phyloP scores from a whole-genome alignment of 768 basidiomycete species.

The Wakefieldia striispora region DNA sequence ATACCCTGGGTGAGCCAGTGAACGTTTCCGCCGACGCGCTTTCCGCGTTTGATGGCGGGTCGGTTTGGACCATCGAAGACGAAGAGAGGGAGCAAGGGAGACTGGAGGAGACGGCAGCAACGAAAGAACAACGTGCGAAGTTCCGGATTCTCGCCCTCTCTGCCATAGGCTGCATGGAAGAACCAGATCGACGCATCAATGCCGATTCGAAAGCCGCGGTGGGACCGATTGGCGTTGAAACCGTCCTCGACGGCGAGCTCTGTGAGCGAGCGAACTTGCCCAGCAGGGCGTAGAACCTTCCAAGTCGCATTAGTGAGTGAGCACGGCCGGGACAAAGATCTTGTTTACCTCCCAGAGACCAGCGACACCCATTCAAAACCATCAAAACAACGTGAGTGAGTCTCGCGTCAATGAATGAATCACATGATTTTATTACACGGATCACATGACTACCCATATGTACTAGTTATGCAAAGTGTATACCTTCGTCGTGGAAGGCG shows the following conservation, averaged over 20 bases:
- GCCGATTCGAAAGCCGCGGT: conserved; percentile 77
- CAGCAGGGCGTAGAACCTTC: conserved; percentile 70
- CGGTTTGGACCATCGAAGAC: conserved; percentile 90
- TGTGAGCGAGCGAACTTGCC: conserved; percentile 69
- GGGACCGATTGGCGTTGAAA: conserved; percentile 61
- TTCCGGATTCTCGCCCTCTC: conserved; percentile 84
- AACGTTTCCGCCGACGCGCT: conserved; percentile 58
- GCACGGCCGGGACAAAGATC: conserved; percentile 2
- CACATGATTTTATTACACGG: conserved; percentile 4
- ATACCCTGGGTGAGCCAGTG: conserved; percentile 72
- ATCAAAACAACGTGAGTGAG: not conserved
- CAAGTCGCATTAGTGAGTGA: conserved; percentile 3
- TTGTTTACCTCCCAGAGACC: conserved; percentile 49
- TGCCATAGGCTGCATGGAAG: conserved; percentile 67
- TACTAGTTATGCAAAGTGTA: conserved; percentile 22
- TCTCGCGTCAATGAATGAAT: not conserved
- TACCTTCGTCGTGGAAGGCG: conserved; percentile 71
- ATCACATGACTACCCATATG: conserved; percentile 11
- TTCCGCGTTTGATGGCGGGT: conserved; percentile 77
- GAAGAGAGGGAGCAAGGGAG: conserved; percentile 84
- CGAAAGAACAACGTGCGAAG: conserved; percentile 84
- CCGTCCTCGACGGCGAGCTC: conserved; percentile 75
- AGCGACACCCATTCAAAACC: conserved; percentile 42
- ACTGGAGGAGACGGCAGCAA: conserved; percentile 71
- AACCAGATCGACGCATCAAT: conserved; percentile 87